Evolutionary conservation across 164 flowering plant genomes (phyloP), one percentile per base, ranked within the genome.

Genomic region (Cinnamomum micranthum): DNA sequence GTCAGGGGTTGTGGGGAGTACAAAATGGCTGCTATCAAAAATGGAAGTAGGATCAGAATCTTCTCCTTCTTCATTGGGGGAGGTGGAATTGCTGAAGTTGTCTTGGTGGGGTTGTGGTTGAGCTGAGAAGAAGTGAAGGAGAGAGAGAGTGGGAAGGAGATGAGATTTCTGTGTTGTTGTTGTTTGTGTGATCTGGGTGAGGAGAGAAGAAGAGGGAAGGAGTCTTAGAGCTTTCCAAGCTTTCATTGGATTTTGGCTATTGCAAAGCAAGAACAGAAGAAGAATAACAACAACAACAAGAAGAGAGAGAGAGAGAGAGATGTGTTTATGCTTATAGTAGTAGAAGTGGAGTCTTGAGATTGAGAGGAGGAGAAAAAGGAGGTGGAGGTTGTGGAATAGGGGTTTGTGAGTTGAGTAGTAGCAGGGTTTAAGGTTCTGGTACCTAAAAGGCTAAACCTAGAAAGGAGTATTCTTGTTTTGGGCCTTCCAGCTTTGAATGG

Each of bases 21-120:
- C 35, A 80, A 69, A 95, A 9, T 90, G 83, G 50, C 81, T 28
- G 73, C 98, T 92, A 77, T 93, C 97, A 70, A 91, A 93, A 15
- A 76, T 88, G 23, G 76, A 17, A 1, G 83, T 24, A 55, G 70
- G 3, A 41, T 69, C 55, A n/a, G 55, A 69, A 41, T 52, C 62
- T 51, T 70, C 62, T 17, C 72, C 52, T 41, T 77, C 82, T 4
- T 75, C 77, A 51, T 71, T 15, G 14, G 75, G 67, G 59, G 69
- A 1, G 6, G 27, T 24, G 23, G 75, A 12, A 64, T 68, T 6
- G 58, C 11, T 15, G n/a, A 59, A 27, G 31, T 22, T 14, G 55
- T 65, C 50, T 31, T 63, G 75, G 24, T 63, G 41, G 73, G 63
- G 58, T 78, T 73, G 83, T 12, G 88, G 83, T 55, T 87, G 88